These are phyloP conservation scores for Stachybotrys chlorohalonatus DNA, from an alignment of 2,329 filamentous ascomycete genomes.

Conservation along the genomic window DNA sequence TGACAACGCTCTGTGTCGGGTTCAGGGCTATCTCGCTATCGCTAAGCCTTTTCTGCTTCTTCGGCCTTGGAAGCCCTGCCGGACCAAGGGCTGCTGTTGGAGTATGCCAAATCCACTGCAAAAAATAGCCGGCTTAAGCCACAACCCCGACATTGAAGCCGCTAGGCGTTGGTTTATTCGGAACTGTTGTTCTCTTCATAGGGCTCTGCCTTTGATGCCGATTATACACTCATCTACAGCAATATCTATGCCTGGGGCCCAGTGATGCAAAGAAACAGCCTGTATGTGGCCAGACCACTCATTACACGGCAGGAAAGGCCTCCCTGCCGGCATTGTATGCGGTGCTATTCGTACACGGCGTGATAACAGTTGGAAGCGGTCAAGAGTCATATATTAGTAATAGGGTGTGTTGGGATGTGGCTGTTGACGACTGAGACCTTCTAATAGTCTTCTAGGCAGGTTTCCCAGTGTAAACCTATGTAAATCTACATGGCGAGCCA, in stretches of 20 bases:
- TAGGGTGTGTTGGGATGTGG: background rate
- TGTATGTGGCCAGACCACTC: background rate
- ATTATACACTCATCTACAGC: no score
- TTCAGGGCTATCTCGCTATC: background rate
- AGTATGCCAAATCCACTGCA: no score
- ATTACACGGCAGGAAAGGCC: background rate
- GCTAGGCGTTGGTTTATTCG: background rate
- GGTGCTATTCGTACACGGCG: background rate
- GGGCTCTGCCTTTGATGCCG: background rate
- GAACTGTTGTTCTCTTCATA: background rate
- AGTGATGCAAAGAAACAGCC: background rate
- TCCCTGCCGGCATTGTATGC: background rate
- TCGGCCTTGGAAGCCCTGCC: background rate
- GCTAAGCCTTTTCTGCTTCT: background rate
- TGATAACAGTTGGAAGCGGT: background rate
- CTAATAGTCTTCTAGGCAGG: background rate
- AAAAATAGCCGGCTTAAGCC: background rate
- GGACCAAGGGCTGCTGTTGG: background rate
- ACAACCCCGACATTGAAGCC: background rate
- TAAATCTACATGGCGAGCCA: background rate
- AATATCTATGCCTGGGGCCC: no score
- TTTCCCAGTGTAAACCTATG: background rate
- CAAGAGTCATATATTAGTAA: background rate
- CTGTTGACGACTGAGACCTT: background rate
- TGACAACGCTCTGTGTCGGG: background rate